phyloP scores from a whole-genome alignment of 306 rosid genomes.

The Acacia acuminata region DNA sequence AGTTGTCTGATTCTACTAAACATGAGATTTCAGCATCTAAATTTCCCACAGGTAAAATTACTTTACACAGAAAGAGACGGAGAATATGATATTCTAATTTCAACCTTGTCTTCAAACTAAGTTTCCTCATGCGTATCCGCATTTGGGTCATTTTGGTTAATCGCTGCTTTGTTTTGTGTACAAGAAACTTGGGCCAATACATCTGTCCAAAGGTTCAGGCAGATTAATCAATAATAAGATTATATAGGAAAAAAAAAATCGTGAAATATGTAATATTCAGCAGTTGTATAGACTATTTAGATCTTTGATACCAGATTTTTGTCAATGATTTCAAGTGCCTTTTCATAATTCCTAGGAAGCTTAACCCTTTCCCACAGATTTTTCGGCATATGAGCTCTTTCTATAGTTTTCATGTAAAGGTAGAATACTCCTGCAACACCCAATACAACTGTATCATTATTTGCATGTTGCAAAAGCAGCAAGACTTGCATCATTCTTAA shows the following conservation, averaged over 20 bases:
- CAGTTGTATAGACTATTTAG: background rate
- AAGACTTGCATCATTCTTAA: background rate
- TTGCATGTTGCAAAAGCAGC: conserved; percentile 10
- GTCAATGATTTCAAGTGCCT: conserved; percentile 85
- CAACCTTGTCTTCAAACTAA: conserved; percentile 87
- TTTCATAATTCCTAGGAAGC: conserved; percentile 85
- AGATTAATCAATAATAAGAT: conserved; percentile 13
- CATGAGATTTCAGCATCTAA: conserved; percentile 4
- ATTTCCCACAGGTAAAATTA: conserved; percentile 2
- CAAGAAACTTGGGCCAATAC: conserved; percentile 94
- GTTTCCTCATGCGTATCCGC: conserved; percentile 94
- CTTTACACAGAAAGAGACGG: conserved; percentile 8
- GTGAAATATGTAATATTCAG: background rate
- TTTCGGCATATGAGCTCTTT: conserved; percentile 94
- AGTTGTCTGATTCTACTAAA: conserved; percentile 7
- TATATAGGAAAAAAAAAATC: background rate
- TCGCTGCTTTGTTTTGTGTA: conserved; percentile 90
- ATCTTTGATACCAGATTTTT: conserved; percentile 70
- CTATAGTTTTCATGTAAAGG: conserved; percentile 93
- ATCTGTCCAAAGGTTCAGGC: conserved; percentile 47
- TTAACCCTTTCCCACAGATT: conserved; percentile 93
- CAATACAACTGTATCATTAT: conserved; percentile 8
- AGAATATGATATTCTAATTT: conserved; percentile 14
- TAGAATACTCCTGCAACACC: conserved; percentile 78
- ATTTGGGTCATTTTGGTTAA: conserved; percentile 93